Conservation (phyloP, 2,329 filamentous ascomycete species). For the Paecilomyces formosus region DNA sequence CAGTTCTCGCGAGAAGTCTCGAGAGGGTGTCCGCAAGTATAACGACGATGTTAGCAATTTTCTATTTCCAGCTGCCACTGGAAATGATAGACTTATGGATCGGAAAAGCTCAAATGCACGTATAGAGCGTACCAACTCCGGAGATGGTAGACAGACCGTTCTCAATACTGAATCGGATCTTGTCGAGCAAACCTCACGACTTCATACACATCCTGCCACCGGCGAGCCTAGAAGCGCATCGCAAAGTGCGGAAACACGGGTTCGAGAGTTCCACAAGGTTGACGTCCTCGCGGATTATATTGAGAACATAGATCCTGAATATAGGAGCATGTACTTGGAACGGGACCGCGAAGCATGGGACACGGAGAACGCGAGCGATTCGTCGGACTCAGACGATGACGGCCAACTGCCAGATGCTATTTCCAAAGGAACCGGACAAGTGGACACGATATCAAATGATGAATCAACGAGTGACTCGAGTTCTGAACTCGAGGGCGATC, state of each 20-base stretch:
- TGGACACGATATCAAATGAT: not conserved
- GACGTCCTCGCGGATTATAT: not conserved
- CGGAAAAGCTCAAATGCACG: not conserved
- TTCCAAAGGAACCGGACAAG: not conserved
- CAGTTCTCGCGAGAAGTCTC: not conserved
- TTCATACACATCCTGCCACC: not conserved
- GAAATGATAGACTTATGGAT: not conserved
- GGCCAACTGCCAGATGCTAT: slow-evolving; percentile 14
- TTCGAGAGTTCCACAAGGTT: not conserved
- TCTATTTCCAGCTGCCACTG: not conserved
- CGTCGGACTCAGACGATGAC: slow-evolving; percentile 3
- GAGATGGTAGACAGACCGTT: not conserved
- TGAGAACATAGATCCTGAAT: not conserved
- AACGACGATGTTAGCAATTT: not conserved
- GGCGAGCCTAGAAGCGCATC: not conserved
- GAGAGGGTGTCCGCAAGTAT: not conserved
- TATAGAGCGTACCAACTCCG: not conserved
- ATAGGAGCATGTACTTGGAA: not conserved
- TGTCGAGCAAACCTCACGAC: not conserved
- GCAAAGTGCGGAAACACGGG: not conserved
- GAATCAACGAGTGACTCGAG: not conserved
- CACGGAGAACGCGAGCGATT: not conserved
- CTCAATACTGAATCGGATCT: not conserved
- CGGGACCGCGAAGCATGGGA: not conserved
- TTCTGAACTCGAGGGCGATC: not conserved